These are phyloP conservation scores for Xylariaceae sp. DNA, from an alignment of 2,329 filamentous ascomycete genomes.

Conservation along the genomic window DNA sequence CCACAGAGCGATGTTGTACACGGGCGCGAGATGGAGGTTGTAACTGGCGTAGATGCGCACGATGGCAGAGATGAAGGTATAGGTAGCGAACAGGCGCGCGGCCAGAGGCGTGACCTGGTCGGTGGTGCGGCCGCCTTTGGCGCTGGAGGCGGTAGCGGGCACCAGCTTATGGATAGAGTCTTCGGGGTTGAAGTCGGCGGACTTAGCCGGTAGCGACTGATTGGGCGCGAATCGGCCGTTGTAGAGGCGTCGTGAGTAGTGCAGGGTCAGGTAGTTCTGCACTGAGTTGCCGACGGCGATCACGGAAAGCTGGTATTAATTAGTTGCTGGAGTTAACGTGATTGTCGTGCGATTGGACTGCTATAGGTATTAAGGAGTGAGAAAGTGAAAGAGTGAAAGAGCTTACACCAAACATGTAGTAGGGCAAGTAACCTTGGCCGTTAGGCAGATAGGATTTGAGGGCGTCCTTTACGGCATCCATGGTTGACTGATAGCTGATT, in stretches of 20 bases:
- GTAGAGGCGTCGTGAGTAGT: constrained; percentile 85
- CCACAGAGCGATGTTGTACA: constrained; percentile 77
- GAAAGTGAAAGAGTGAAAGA: not conserved
- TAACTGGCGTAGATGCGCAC: constrained; percentile 81
- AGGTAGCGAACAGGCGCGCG: constrained; percentile 78
- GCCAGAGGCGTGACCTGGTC: constrained; percentile 69
- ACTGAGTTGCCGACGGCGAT: constrained; percentile 79
- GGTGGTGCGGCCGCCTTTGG: constrained; percentile 39
- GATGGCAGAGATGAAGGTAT: constrained; percentile 73
- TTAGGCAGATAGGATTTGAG: constrained; percentile 40
- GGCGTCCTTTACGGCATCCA: constrained; percentile 38
- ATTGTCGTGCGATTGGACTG: not conserved
- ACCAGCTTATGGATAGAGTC: constrained; percentile 50
- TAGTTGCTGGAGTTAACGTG: not conserved
- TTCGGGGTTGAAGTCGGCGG: constrained; percentile 43
- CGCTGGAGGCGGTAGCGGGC: constrained; percentile 36
- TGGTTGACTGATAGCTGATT: not conserved
- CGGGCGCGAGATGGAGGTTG: constrained; percentile 62
- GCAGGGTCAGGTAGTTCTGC: constrained; percentile 74
- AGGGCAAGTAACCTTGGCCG: constrained; percentile 51
- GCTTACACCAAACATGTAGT: constrained; percentile 53
- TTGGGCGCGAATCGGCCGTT: constrained; percentile 56
- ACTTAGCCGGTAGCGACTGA: constrained; percentile 37
- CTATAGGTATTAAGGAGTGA: not conserved
- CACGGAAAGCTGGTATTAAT: constrained; percentile 60